A percentile compares a stretch with the other conserved stretches of the same genome.
These are phyloP conservation scores for Fraxinus angustifolia DNA, from an alignment of 305 asterid genomes.

Conservation along the genomic window DNA sequence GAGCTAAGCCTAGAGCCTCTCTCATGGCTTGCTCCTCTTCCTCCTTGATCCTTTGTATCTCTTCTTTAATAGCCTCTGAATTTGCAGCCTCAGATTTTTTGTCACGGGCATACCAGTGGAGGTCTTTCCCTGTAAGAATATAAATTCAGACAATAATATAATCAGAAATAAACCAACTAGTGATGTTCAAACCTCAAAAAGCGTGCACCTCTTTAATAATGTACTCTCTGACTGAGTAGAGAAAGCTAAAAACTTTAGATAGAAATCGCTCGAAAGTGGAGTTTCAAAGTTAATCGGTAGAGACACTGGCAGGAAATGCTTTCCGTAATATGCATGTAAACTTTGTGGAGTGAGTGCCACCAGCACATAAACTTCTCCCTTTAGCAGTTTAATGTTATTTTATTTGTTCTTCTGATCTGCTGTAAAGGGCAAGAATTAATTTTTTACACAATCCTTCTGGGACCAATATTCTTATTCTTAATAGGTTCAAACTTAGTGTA, in stretches of 20 bases:
- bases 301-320: neutral
- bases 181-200: neutral
- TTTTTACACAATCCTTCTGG: neutral
- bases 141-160: neutral
- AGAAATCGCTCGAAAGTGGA: neutral
- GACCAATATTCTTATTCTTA: neutral
- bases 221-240: neutral
- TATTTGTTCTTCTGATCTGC: neutral
- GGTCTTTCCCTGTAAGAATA: slow-evolving; percentile 76
- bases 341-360: neutral
- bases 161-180: slow-evolving; percentile 4
- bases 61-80: slow-evolving; percentile 72
- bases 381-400: neutral
- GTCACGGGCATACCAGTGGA: slow-evolving; percentile 81
- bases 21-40: slow-evolving; percentile 98
- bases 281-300: neutral
- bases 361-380: neutral
- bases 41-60: slow-evolving; percentile 85
- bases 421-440: neutral
- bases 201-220: neutral
- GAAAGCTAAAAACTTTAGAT: neutral
- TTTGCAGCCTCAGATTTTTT: slow-evolving; percentile 47
- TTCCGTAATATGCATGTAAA: neutral
- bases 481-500: neutral
- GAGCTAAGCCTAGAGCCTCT: slow-evolving; percentile 96